These are phyloP conservation scores for Calonectria pteridis DNA, from an alignment of 2,329 filamentous ascomycete species.

Conservation along the genomic window DNA sequence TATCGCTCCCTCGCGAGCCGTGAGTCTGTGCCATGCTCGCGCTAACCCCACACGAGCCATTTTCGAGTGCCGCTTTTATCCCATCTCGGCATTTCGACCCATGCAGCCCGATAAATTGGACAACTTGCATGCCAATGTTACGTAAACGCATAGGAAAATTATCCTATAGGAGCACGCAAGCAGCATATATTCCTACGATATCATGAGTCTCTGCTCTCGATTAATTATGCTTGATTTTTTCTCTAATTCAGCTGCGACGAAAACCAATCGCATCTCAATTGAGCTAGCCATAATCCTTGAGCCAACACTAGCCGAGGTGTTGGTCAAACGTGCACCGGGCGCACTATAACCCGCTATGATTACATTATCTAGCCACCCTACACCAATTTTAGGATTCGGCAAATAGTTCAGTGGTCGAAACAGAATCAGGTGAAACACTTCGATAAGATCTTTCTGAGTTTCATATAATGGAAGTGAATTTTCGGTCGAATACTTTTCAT, in stretches of 20 bases:
- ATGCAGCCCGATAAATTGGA: neutral
- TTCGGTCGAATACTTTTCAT: neutral
- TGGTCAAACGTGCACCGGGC: neutral
- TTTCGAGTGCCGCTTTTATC: neutral
- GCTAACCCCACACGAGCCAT: constrained; percentile 7
- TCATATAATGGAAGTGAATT: too few species aligned
- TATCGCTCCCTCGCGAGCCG: neutral
- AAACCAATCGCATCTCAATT: neutral
- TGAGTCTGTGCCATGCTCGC: neutral
- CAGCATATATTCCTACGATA: neutral
- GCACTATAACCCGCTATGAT: neutral
- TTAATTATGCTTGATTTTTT: neutral
- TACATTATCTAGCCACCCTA: neutral
- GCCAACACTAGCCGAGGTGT: neutral
- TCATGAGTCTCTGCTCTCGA: neutral
- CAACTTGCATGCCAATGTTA: neutral
- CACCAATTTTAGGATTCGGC: too few species aligned
- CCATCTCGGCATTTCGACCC: neutral
- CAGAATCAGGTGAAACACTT: neutral
- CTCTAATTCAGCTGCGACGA: neutral
- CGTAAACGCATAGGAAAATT: neutral
- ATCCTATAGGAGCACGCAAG: neutral
- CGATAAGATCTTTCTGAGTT: neutral
- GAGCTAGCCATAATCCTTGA: neutral
- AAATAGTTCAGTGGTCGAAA: neutral